Evolutionary conservation across 2,329 filamentous ascomycete genomes (phyloP).

Genomic region (Aspergillus texensis): DNA sequence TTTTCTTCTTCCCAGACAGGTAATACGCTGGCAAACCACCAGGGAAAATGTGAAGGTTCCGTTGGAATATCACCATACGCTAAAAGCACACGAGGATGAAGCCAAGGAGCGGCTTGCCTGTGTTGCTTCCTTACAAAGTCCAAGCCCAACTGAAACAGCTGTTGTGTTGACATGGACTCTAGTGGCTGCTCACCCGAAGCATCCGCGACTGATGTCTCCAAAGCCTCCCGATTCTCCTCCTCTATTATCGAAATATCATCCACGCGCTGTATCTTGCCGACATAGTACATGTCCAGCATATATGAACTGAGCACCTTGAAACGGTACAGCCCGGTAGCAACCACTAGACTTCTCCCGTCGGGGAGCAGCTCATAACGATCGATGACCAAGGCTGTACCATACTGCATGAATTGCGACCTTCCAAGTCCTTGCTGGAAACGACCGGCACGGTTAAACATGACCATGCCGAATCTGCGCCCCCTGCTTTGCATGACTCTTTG

Average conservation of each 20-base stretch:
- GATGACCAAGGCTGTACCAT: conserved; percentile 79
- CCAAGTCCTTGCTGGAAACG: conserved; percentile 57
- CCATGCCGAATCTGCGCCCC: conserved; percentile 80
- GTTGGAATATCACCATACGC: conserved; percentile 77
- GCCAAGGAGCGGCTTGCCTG: conserved; percentile 70
- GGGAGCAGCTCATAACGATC: conserved; percentile 71
- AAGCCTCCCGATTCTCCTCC: conserved; percentile 74
- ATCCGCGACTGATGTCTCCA: conserved; percentile 56
- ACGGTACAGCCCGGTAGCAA: conserved; percentile 74
- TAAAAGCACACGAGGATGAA: conserved; percentile 69
- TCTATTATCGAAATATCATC: conserved; percentile 81
- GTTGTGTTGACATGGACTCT: conserved; percentile 66
- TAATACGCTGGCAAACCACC: conserved; percentile 85
- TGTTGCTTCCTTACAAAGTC: conserved; percentile 72
- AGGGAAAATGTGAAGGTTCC: conserved; percentile 78
- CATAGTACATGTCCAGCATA: conserved; percentile 73
- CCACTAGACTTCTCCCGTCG: conserved; percentile 80
- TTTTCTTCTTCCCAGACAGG: conserved; percentile 78
- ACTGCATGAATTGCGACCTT: conserved; percentile 64
- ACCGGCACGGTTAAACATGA: conserved; percentile 66
- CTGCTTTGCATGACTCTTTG: conserved; percentile 70
- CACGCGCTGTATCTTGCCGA: conserved; percentile 74
- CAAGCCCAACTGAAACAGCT: conserved; percentile 66
- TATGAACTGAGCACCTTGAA: conserved; percentile 70
- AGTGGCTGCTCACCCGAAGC: conserved; percentile 31